phyloP scores from a whole-genome alignment of 768 basidiomycete species.

The Russula sp. region DNA sequence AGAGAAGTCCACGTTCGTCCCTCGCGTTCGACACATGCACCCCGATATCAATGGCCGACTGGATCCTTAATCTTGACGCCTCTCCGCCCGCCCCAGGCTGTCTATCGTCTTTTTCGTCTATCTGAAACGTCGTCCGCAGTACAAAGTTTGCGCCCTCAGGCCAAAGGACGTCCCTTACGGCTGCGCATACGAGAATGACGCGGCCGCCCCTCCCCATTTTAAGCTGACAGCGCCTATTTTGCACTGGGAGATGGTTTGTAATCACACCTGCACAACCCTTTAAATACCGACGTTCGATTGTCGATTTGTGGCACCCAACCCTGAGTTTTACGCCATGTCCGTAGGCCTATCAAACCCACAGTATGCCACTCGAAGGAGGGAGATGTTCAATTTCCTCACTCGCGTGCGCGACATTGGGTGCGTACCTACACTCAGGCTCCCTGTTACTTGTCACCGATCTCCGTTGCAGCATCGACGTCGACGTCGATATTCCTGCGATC shows the following conservation, averaged over 20 bases:
- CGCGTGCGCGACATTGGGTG: conserved; percentile 60
- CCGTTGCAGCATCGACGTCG: conserved; percentile 48
- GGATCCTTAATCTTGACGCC: not conserved
- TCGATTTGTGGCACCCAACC: not conserved
- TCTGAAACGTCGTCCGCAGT: not conserved
- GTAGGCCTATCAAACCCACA: conserved; percentile 49
- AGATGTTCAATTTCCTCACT: conserved; percentile 54
- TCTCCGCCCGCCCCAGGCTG: not conserved
- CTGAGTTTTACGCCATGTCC: conserved; percentile 11
- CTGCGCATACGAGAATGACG: not conserved
- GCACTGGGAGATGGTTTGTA: not conserved
- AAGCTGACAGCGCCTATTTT: not conserved
- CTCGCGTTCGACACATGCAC: not conserved
- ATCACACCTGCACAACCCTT: not conserved
- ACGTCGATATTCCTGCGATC: conserved; percentile 68
- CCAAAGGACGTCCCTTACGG: not conserved
- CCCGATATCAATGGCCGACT: not conserved
- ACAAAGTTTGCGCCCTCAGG: not conserved
- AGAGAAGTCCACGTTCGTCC: not conserved
- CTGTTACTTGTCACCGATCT: conserved; percentile 5
- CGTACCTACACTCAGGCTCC: conserved; percentile 14
- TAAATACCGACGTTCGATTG: not conserved
- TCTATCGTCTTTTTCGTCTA: not conserved
- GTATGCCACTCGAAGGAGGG: conserved; percentile 35
- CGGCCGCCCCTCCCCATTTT: not conserved